Evolutionary conservation across 2,329 filamentous ascomycete species (phyloP).

Genomic region (Clarireedia hainanense): DNA sequence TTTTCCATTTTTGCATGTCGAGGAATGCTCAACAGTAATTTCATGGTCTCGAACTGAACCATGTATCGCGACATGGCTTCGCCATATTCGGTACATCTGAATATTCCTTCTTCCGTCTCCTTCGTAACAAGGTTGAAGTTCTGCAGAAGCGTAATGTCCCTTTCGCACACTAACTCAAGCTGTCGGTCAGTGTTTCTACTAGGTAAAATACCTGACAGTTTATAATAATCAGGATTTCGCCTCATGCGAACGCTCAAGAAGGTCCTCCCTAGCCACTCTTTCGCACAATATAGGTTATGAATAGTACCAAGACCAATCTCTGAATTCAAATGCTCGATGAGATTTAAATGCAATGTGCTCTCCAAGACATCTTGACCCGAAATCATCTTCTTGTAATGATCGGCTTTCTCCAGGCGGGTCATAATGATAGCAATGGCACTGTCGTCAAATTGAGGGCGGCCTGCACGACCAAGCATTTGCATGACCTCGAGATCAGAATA

Average conservation of each 20-base stretch:
- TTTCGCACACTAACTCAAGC: slow-evolving; percentile 63
- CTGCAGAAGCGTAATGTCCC: slow-evolving; percentile 58
- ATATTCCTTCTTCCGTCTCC: slow-evolving; percentile 29
- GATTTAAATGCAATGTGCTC: slow-evolving; percentile 68
- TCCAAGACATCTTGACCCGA: slow-evolving; percentile 67
- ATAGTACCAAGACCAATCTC: slow-evolving; percentile 74
- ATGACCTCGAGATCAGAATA: slow-evolving; percentile 79
- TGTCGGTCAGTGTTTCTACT: slow-evolving; percentile 50
- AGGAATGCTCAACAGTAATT: slow-evolving; percentile 55
- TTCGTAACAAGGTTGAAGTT: slow-evolving; percentile 48
- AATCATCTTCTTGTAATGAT: slow-evolving; percentile 64
- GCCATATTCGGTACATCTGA: slow-evolving; percentile 64
- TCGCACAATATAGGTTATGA: slow-evolving; percentile 53
- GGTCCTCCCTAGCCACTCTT: slow-evolving; percentile 67
- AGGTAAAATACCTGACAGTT: slow-evolving; percentile 46
- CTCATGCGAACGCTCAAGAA: slow-evolving; percentile 70
- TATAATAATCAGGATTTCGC: slow-evolving; percentile 64
- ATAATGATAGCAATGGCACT: slow-evolving; percentile 73
- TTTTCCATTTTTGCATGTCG: slow-evolving; percentile 53
- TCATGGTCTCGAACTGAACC: slow-evolving; percentile 74
- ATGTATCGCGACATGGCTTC: slow-evolving; percentile 79
- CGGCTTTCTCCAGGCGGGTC: slow-evolving; percentile 57
- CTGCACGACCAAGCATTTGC: slow-evolving; percentile 84
- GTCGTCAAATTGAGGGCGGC: slow-evolving; percentile 74
- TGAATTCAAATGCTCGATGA: slow-evolving; percentile 79